These are phyloP conservation scores for Magnolia kwangsiensis DNA, from an alignment of 164 flowering plant genomes.

Conservation along the genomic window DNA sequence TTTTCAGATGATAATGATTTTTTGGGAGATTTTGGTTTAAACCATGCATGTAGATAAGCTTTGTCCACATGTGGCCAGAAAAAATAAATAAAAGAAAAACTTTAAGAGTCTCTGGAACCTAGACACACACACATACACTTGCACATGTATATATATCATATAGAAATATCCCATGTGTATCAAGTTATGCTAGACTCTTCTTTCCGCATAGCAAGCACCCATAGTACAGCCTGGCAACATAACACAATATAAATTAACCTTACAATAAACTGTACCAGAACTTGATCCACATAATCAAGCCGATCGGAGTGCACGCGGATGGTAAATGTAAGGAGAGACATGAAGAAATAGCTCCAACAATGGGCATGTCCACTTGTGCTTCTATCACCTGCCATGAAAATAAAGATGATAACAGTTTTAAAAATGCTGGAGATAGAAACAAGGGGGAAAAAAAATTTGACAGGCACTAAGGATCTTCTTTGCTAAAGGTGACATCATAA, in stretches of 20 bases:
- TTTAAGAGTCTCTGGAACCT: too few species aligned
- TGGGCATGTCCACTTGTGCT: constrained; percentile 88
- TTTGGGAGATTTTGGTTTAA: too few species aligned
- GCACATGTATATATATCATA: background rate
- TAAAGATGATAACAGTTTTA: background rate
- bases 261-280: constrained; percentile 57
- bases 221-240: too few species aligned
- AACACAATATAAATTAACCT: background rate
- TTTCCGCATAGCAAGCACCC: too few species aligned
- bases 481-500: background rate
- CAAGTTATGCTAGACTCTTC: too few species aligned
- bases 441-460: background rate
- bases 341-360: constrained; percentile 71
- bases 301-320: constrained; percentile 98
- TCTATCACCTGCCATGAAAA: constrained; percentile 76
- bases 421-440: background rate
- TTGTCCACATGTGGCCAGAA: too few species aligned
- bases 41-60: too few species aligned
- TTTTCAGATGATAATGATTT: too few species aligned
- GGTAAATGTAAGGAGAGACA: constrained; percentile 90
- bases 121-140: background rate
- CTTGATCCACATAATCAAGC: constrained; percentile 97
- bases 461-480: background rate
- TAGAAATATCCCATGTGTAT: too few species aligned
- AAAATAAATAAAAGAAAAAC: too few species aligned